phyloP scores from a whole-genome alignment of 805 yeast species.

The Ogataea siamensis region DNA sequence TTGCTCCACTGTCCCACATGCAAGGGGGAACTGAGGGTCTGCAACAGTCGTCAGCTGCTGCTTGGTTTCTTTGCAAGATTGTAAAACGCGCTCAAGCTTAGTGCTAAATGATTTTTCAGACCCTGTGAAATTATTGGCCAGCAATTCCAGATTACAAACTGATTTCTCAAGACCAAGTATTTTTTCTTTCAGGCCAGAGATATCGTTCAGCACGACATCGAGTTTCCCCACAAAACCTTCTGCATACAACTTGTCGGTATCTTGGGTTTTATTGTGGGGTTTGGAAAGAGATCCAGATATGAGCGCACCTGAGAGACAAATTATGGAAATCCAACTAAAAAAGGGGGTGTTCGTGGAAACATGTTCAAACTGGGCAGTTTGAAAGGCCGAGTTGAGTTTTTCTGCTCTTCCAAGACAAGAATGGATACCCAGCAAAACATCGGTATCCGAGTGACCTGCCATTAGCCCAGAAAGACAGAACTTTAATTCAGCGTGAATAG shows the following conservation, averaged over 20 bases:
- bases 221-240: not conserved
- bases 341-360: not conserved
- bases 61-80: slow-evolving; percentile 3
- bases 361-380: not conserved
- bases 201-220: slow-evolving; percentile 9
- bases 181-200: slow-evolving; percentile 18
- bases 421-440: slow-evolving; percentile 16
- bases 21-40: slow-evolving; percentile 8
- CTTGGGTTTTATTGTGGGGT: not conserved
- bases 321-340: slow-evolving; percentile 2
- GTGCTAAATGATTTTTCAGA: slow-evolving; percentile 3
- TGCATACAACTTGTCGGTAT: not conserved
- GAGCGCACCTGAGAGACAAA: not conserved
- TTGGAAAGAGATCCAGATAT: not conserved
- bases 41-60: not conserved
- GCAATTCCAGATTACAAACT: slow-evolving; percentile 18
- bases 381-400: slow-evolving; percentile 12
- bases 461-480: slow-evolving; percentile 17
- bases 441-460: slow-evolving; percentile 5
- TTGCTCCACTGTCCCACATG: not conserved
- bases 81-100: slow-evolving; percentile 8
- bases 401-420: slow-evolving; percentile 20
- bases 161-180: slow-evolving; percentile 18
- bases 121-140: slow-evolving; percentile 13
- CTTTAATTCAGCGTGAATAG: slow-evolving; percentile 16